phyloP scores from a whole-genome alignment of 495 filamentous ascomycete species.

The Aspergillus leporis region DNA sequence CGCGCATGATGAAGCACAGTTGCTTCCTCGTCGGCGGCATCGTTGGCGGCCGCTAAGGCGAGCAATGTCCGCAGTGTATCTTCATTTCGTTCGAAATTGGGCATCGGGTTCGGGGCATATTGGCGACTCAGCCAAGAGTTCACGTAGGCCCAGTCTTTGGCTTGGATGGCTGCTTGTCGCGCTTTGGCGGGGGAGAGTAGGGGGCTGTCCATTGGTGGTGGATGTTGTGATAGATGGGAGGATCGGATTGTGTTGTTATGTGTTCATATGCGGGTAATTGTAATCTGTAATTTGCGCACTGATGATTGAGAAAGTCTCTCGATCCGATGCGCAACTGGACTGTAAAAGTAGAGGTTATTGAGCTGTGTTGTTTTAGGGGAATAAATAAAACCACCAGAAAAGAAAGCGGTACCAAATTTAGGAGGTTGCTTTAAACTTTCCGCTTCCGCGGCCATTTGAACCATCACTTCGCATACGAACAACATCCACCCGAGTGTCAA shows the following conservation, averaged over 20 bases:
- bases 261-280: too few species aligned
- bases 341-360: too few species aligned
- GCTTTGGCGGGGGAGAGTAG: slow-evolving; percentile 50
- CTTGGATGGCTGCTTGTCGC: slow-evolving; percentile 50
- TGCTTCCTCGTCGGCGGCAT: slow-evolving; percentile 77
- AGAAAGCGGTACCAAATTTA: too few species aligned
- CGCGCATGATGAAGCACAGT: slow-evolving; percentile 49
- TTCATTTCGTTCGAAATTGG: slow-evolving; percentile 78
- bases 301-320: too few species aligned
- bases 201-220: slow-evolving; percentile 35
- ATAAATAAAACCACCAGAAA: too few species aligned
- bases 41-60: slow-evolving; percentile 73
- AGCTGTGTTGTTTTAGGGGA: too few species aligned
- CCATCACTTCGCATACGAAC: background rate
- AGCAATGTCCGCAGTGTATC: slow-evolving; percentile 79
- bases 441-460: background rate
- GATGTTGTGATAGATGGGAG: too few species aligned
- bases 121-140: slow-evolving; percentile 76
- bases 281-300: too few species aligned
- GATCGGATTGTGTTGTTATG: too few species aligned
- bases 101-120: slow-evolving; percentile 61
- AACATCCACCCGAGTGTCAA: slow-evolving; percentile 4
- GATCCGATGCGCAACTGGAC: too few species aligned
- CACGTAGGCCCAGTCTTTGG: slow-evolving; percentile 86
- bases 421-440: background rate